Base-by-base conservation (phyloP, 139 green algal species). In the Picochlorum sp. region DNA sequence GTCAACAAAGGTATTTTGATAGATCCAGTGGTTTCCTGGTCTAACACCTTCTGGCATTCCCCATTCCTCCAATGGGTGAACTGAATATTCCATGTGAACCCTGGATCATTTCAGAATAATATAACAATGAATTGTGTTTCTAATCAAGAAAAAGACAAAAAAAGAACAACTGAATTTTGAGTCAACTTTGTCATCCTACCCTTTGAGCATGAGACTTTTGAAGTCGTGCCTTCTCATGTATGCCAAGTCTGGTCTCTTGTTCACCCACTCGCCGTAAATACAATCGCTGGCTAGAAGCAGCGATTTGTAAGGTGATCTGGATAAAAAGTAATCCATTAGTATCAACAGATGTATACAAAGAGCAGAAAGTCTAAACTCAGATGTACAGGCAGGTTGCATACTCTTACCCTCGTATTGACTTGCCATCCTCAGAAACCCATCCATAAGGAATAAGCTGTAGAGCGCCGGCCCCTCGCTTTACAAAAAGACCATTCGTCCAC, bases 1-100 rank as follows among this genome's bases (percentile, higher is more conserved):
- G 52, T 75, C 67, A 22, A 69, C 67, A 35, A 69, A 69, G 7
- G 67, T 75, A 31, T 75, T 75, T 55, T 75, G 52, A 50, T 69
- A 67, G 22, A 73, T 56, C 66, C 66, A 68, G 0, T 61, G 29
- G 50, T 73, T 73, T 25, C 66, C 66, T 7, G 66, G 66, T 40
- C 58, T 53, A 37, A 44, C 50, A 44, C 54, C 59, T 13, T 49
- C 20, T 7, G 66, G 66, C 45, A 63, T 57, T 0, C 55, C 55
- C 3, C 50, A 63, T 12, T 55, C 5, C 24, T 57, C 40, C 54
- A 58, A 36, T 4, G 59, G 59, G 30, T 73, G 66, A 22, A 73
- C 28, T 18, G 31, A 22, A 35, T 61, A 61, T 14, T 45, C 22
- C 44, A 61, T 50, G 33, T 50, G 43, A 50, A 50, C 25, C 14